Evolutionary conservation across 2,329 filamentous ascomycete genomes (phyloP).

Genomic region (Ambrosiella xylebori): DNA sequence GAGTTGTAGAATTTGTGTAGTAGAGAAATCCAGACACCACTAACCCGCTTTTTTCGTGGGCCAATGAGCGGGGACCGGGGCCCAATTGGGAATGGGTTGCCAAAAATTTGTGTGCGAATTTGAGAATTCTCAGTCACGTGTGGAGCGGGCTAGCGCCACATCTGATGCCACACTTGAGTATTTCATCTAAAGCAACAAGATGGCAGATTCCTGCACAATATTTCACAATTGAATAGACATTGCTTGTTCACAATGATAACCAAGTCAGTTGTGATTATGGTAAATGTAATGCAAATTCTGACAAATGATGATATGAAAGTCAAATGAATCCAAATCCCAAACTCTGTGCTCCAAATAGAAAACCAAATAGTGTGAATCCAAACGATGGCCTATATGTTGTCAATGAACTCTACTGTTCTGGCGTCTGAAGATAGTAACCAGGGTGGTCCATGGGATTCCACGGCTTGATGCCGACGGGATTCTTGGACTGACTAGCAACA

Average conservation of each 20-base stretch:
- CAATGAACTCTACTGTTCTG: background rate
- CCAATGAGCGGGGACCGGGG: slow-evolving; percentile 13
- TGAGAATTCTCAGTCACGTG: slow-evolving; percentile 9
- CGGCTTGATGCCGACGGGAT: slow-evolving; percentile 38
- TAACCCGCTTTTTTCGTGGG: slow-evolving; percentile 14
- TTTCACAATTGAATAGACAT: background rate
- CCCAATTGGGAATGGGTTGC: slow-evolving; percentile 8
- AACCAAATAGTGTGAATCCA: background rate
- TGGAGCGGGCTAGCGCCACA: slow-evolving; percentile 9
- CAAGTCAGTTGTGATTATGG: background rate
- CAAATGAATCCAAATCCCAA: background rate
- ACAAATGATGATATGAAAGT: too few species aligned
- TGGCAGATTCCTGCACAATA: too few species aligned
- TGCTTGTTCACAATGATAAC: background rate
- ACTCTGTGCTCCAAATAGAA: slow-evolving; percentile 1
- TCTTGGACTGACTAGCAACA: slow-evolving; percentile 33
- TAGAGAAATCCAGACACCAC: slow-evolving; percentile 14
- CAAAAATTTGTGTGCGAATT: slow-evolving; percentile 11
- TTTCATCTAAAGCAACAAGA: background rate
- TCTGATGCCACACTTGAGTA: slow-evolving; percentile 4
- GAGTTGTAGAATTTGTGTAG: slow-evolving; percentile 29
- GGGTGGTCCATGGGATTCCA: slow-evolving; percentile 44
- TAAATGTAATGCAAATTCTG: too few species aligned
- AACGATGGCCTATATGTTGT: background rate
- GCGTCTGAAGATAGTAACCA: slow-evolving; percentile 29